Percentiles rank a stretch among this genome's conserved stretches.
Conservation (phyloP, 2,329 filamentous ascomycete species). For the Sarocladiaceae sp. region DNA sequence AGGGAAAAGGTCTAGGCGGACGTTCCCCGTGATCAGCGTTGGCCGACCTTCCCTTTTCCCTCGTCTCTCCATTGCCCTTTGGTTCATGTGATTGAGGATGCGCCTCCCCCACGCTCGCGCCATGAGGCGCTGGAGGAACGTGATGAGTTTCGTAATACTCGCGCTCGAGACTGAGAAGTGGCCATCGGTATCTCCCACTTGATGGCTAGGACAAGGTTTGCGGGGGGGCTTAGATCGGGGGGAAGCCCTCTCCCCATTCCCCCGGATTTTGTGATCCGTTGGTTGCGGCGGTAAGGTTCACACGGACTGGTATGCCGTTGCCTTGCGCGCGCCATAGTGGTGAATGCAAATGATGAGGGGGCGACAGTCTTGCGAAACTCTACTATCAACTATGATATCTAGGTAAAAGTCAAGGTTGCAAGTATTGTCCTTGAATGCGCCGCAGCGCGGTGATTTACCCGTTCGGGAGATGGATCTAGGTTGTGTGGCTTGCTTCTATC, state of each 20-base stretch:
- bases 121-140: background rate
- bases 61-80: too few relatives aligned
- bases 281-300: background rate
- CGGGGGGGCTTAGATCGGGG: background rate
- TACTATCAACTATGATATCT: background rate
- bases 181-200: background rate
- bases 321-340: background rate
- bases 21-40: constrained; percentile 7
- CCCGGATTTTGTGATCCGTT: background rate
- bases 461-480: background rate
- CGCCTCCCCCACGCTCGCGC: background rate
- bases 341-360: background rate
- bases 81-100: background rate
- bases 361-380: too few relatives aligned
- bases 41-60: too few relatives aligned
- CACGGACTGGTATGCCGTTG: background rate
- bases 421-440: too few relatives aligned
- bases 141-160: background rate
- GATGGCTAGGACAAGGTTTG: background rate
- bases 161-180: background rate
- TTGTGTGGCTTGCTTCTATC: background rate
- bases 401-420: too few relatives aligned
- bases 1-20: background rate
- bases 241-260: background rate
- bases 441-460: background rate